phyloP scores from a whole-genome alignment of 2,329 filamentous ascomycete species.

The Tolypocladium endophyticum region DNA sequence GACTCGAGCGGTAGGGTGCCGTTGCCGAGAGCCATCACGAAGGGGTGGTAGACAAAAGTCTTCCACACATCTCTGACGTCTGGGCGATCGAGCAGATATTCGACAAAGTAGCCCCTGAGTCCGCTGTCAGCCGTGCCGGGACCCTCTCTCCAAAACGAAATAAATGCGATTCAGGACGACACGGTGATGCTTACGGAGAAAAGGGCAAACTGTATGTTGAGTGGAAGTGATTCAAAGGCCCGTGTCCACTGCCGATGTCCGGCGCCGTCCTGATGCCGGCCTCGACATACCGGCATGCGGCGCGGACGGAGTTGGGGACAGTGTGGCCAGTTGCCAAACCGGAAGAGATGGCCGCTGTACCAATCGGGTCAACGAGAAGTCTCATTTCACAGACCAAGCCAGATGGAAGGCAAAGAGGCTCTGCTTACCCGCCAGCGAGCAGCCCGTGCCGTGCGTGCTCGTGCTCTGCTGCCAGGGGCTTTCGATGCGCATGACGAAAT shows the following conservation, averaged over 20 bases:
- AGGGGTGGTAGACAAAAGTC: slow-evolving; percentile 68
- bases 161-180: background rate
- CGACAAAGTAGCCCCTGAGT: slow-evolving; percentile 62
- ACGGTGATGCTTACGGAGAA: slow-evolving; percentile 37
- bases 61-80: slow-evolving; percentile 70
- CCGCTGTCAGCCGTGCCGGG: background rate
- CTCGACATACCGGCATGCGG: slow-evolving; percentile 62
- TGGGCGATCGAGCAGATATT: slow-evolving; percentile 66
- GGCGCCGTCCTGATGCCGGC: slow-evolving; percentile 57
- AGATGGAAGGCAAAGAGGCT: background rate
- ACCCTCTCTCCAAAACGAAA: too few relatives aligned
- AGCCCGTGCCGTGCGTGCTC: slow-evolving; percentile 92
- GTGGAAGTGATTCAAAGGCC: slow-evolving; percentile 72
- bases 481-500: slow-evolving; percentile 50
- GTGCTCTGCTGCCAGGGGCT: slow-evolving; percentile 60
- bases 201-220: slow-evolving; percentile 60
- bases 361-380: background rate
- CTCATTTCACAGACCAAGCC: background rate
- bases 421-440: slow-evolving; percentile 72
- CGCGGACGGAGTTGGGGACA: slow-evolving; percentile 49
- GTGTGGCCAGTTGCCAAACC: slow-evolving; percentile 52
- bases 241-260: slow-evolving; percentile 54
- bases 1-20: slow-evolving; percentile 64
- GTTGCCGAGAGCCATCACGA: slow-evolving; percentile 66
- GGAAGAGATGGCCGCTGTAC: slow-evolving; percentile 60